Evolutionary conservation across 768 basidiomycete genomes (phyloP), one percentile per base, ranked within the genome.

Genomic region (Rhizopogon vinicolor): DNA sequence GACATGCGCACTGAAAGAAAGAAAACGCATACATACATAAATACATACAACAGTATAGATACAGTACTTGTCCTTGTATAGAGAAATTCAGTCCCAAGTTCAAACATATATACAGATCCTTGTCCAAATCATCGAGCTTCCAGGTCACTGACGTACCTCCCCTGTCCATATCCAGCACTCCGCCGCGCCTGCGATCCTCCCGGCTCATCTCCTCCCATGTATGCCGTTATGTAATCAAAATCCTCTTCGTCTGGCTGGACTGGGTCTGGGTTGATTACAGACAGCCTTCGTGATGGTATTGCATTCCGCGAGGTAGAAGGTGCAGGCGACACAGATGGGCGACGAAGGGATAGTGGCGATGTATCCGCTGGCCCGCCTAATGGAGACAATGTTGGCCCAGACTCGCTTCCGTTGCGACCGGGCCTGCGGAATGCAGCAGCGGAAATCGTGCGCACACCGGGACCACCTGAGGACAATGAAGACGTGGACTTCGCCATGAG

Each of bases 341-440:
- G 85, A 69, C 76, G 79, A 42, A 79, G 58, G 35, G 70, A 67
- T 53, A 83, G 57, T 40, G 81, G 83, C 40, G 65, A 78, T 51
- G 73, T 76, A 48, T 83, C 83, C 22, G 72, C 72, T 7, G 71
- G 63, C 8, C 65, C 65, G 5, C 46, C 46, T 19, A 48, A 33
- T 54, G 58, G 13, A 69, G 63, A 44, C 43, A 45, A 40, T 28
- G 63, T 53, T 16, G 46, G 28, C 13, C 46, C 44, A 22, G 22
- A 51, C 29, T 52, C 58, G 6, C 50, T 28, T 37, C 53, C 55
- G 44, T 68, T 72, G 19, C 74, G 73, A 1, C 61, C 65, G 33
- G 78, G 82, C 29, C 86, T 74, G 62, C 78, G 81, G 70, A 91
- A 91, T 25, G 88, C 88, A 5, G 87, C 86, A 0, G 88, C 89